Evolutionary conservation across 1,139 yeast species (phyloP).

Genomic region (Candida tetrigidarum): DNA sequence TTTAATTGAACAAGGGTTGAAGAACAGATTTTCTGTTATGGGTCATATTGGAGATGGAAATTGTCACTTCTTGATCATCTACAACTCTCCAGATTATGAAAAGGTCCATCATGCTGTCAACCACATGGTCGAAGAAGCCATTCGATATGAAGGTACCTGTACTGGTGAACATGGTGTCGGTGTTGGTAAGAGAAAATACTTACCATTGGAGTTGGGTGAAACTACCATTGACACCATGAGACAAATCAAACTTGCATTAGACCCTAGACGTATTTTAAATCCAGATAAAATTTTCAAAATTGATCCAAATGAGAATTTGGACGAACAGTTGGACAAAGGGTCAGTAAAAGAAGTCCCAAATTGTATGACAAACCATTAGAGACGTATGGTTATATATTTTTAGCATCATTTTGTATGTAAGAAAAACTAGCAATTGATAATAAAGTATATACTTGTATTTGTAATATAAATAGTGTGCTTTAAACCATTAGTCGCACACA

Average conservation of each 20-base stretch:
- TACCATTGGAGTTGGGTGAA: slow-evolving; percentile 40
- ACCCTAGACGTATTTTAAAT: slow-evolving; percentile 36
- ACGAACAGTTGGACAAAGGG: slow-evolving; percentile 31
- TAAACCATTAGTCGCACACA: no score
- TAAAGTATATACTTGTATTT: background rate
- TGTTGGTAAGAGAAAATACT: slow-evolving; percentile 45
- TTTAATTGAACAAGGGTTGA: slow-evolving; percentile 43
- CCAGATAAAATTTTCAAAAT: slow-evolving; percentile 42
- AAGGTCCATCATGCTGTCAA: slow-evolving; percentile 45
- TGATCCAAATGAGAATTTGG: slow-evolving; percentile 42
- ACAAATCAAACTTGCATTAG: slow-evolving; percentile 33
- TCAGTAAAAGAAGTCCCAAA: slow-evolving; percentile 17
- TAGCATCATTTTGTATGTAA: background rate
- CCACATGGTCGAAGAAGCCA: slow-evolving; percentile 53
- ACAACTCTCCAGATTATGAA: slow-evolving; percentile 46
- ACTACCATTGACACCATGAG: slow-evolving; percentile 48
- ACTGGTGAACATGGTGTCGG: slow-evolving; percentile 57
- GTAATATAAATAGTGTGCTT: no score
- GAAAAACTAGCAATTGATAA: no score
- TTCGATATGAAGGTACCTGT: slow-evolving; percentile 48
- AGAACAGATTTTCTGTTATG: slow-evolving; percentile 48
- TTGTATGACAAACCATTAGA: slow-evolving; percentile 17
- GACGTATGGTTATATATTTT: background rate
- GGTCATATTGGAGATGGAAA: slow-evolving; percentile 72
- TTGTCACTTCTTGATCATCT: slow-evolving; percentile 57